These are phyloP conservation scores for Dendrothele bispora DNA, from an alignment of 768 basidiomycete species.

Conservation along the genomic window DNA sequence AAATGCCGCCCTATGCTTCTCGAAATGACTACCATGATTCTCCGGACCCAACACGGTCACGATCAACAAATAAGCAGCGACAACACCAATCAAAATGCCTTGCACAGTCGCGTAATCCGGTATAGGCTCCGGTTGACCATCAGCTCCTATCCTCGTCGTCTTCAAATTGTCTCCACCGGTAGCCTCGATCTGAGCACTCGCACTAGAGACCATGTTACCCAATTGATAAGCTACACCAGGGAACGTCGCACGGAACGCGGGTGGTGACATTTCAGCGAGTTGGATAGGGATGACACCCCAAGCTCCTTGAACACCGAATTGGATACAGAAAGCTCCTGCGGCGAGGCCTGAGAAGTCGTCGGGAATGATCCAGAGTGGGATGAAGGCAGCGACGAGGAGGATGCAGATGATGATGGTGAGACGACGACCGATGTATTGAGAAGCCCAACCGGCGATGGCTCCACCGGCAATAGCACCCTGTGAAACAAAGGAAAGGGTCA, in stretches of 20 bases:
- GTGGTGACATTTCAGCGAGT: slow-evolving; percentile 66
- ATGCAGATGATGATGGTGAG: slow-evolving; percentile 55
- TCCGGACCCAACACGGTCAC: slow-evolving; percentile 77
- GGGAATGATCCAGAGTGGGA: slow-evolving; percentile 71
- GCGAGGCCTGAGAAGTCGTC: slow-evolving; percentile 52
- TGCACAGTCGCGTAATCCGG: slow-evolving; percentile 43
- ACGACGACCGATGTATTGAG: slow-evolving; percentile 61
- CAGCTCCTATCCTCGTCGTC: slow-evolving; percentile 25
- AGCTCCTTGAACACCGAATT: slow-evolving; percentile 72
- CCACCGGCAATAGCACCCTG: slow-evolving; percentile 39
- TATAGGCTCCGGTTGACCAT: slow-evolving; percentile 22
- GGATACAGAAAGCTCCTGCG: slow-evolving; percentile 69
- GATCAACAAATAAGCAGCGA: slow-evolving; percentile 75
- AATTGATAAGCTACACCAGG: slow-evolving; percentile 69
- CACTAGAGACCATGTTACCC: slow-evolving; percentile 56
- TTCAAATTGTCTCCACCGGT: slow-evolving; percentile 39
- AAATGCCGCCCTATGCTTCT: slow-evolving; percentile 77
- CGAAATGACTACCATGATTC: slow-evolving; percentile 80
- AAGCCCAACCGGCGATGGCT: slow-evolving; percentile 50
- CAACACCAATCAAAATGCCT: slow-evolving; percentile 60
- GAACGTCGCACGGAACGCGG: slow-evolving; percentile 71
- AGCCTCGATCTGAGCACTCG: slow-evolving; percentile 65
- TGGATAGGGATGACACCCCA: slow-evolving; percentile 72
- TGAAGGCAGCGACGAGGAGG: slow-evolving; percentile 42
- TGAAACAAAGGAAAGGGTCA: neutral